Evolutionary conservation across 2,329 filamentous ascomycete species (phyloP), one percentile per base, ranked within the genome.

Genomic region (Calonectria henricotiae): DNA sequence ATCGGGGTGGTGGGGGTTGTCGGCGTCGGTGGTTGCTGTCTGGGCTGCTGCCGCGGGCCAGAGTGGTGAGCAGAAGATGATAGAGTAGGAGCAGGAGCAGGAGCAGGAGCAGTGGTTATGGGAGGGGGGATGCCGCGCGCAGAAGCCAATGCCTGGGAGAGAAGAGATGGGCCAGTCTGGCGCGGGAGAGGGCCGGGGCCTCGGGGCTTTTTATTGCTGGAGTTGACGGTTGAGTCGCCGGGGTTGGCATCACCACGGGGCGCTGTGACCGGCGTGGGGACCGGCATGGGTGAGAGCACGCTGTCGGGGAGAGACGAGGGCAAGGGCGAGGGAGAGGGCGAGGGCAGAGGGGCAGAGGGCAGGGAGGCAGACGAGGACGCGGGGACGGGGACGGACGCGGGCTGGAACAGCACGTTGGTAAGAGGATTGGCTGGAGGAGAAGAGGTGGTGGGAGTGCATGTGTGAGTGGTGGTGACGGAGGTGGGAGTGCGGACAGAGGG

Each of bases 111-210:
- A 55, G 65, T 71, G 44, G 65, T 9, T 43, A 71, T 65, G 15
- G 66, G 67, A 64, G 23, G 75, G 67, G 73, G 75, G 44, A 89
- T 88, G 77, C 87, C 88, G 77, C 88, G 87, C 78, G 88, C 88
- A 81, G 87, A 88, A 79, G 88, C 88, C 79, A 90, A 83, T 78
- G 88, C 88, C 81, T 89, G 86, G 70, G 87, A 86, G 81, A 90
- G 84, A 76, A 90, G 80, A 69, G 88, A 90, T 75, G 87, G 86
- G 72, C 87, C 87, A 78, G 81, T 82, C 76, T 85, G 83, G 78
- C 83, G 83, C 74, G 83, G 82, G 73, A 81, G 78, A 73, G 81
- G 77, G 71, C 77, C 68, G 66, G 74, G 71, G 74, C 81, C 81
- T 77, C 85, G 81, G 71, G 84, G 74, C 82, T 86, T 88, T 83